phyloP scores from a whole-genome alignment of 2,329 filamentous ascomycete genomes.

The Colletotrichum simmondsii region DNA sequence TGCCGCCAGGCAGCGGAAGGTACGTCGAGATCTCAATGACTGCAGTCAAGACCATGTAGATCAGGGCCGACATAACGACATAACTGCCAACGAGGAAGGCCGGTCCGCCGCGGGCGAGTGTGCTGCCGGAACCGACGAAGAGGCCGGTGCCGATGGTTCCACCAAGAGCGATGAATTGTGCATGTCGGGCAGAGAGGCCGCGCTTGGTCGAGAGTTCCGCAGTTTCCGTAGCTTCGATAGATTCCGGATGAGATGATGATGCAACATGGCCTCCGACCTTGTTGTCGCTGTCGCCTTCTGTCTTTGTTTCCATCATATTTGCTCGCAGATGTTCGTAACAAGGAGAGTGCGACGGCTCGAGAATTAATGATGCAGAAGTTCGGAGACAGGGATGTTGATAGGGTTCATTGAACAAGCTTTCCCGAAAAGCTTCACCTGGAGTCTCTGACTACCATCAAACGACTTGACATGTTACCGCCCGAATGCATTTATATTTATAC shows the following conservation, averaged over 20 bases:
- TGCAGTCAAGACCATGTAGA: slow-evolving; percentile 53
- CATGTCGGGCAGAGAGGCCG: slow-evolving; percentile 45
- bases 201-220: neutral
- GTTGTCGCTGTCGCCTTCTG: neutral
- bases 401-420: neutral
- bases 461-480: neutral
- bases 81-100: neutral
- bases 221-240: neutral
- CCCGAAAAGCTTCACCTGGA: neutral
- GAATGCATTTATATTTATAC: neutral
- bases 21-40: slow-evolving; percentile 44
- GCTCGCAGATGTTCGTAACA: neutral
- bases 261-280: neutral
- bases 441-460: neutral
- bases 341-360: neutral
- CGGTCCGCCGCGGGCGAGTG: neutral
- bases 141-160: slow-evolving; percentile 56
- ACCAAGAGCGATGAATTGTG: slow-evolving; percentile 58
- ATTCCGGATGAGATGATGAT: neutral
- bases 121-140: neutral
- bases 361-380: neutral
- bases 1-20: slow-evolving; percentile 17
- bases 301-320: neutral
- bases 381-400: neutral
- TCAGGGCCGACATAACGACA: slow-evolving; percentile 16